These are phyloP conservation scores for Fusarium foetens DNA, from an alignment of 2,329 filamentous ascomycete species.

Conservation along the genomic window DNA sequence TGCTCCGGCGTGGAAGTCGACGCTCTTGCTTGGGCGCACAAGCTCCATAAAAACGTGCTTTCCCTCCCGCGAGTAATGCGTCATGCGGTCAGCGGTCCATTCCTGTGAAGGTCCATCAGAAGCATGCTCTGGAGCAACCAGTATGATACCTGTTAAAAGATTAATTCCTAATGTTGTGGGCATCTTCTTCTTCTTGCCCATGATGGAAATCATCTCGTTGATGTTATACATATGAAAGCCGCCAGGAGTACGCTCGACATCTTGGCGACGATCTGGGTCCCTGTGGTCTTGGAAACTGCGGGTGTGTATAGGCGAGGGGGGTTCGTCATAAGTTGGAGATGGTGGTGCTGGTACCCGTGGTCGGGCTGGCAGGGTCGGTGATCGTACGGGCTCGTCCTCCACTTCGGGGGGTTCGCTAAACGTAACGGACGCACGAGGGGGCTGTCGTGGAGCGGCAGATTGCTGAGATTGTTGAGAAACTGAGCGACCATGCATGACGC, in stretches of 20 bases:
- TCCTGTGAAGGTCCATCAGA: slow-evolving; percentile 87
- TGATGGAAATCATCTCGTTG: slow-evolving; percentile 95
- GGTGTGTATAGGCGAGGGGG: slow-evolving; percentile 31
- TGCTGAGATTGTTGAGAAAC: slow-evolving; percentile 47
- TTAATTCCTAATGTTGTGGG: slow-evolving; percentile 97
- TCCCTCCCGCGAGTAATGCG: slow-evolving; percentile 97
- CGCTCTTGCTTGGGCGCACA: slow-evolving; percentile 89
- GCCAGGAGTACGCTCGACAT: slow-evolving; percentile 69
- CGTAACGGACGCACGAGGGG: slow-evolving; percentile 38
- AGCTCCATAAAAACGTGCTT: slow-evolving; percentile 98
- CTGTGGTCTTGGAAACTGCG: slow-evolving; percentile 48
- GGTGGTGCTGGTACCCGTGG: slow-evolving; percentile 41
- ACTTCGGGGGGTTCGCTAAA: slow-evolving; percentile 43
- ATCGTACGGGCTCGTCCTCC: slow-evolving; percentile 48
- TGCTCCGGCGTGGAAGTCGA: slow-evolving; percentile 96
- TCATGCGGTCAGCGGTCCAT: slow-evolving; percentile 94
- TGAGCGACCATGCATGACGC: slow-evolving; percentile 62
- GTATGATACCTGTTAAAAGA: slow-evolving; percentile 84
- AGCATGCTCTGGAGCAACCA: slow-evolving; percentile 87
- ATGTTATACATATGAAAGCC: slow-evolving; percentile 97
- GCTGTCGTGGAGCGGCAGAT: slow-evolving; percentile 42
- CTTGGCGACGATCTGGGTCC: slow-evolving; percentile 39
- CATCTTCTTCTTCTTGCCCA: slow-evolving; percentile 98
- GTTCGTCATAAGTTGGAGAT: slow-evolving; percentile 39
- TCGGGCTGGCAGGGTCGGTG: slow-evolving; percentile 54